Evolutionary conservation across 345 rosid species (phyloP).

Genomic region (Hevea brasiliensis): DNA sequence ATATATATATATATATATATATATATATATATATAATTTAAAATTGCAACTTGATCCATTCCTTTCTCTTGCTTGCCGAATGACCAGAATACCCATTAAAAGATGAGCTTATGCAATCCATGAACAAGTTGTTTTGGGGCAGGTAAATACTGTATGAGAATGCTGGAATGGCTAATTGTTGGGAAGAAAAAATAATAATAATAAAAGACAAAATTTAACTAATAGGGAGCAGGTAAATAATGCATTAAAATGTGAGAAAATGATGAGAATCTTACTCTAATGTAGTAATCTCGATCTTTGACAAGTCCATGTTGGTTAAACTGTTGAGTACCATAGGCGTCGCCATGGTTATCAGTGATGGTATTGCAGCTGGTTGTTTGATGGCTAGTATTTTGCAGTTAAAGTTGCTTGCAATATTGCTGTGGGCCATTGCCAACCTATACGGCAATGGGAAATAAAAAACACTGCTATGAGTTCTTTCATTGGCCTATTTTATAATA

Average conservation of each 20-base stretch:
- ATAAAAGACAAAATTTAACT: not conserved
- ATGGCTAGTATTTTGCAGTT: slow-evolving; percentile 66
- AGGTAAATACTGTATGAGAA: slow-evolving; percentile 5
- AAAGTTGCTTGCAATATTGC: slow-evolving; percentile 36
- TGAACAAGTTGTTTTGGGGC: not conserved
- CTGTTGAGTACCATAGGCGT: slow-evolving; percentile 18
- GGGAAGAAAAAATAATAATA: not conserved
- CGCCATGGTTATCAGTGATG: slow-evolving; percentile 21
- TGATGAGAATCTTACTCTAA: slow-evolving; percentile 44
- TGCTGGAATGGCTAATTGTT: not conserved
- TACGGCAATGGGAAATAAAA: not conserved
- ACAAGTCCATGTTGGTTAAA: slow-evolving; percentile 65
- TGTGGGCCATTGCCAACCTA: slow-evolving; percentile 65
- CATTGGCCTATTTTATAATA: not conserved
- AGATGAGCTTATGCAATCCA: not conserved
- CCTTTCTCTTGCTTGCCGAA: not conserved
- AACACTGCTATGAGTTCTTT: slow-evolving; percentile 16
- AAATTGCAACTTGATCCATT: not conserved
- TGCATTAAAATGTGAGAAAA: not conserved
- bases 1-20: too few relatives aligned
- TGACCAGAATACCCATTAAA: not conserved
- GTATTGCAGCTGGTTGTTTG: slow-evolving; percentile 39
- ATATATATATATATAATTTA: too few relatives aligned
- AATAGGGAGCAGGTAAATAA: slow-evolving; percentile 2
- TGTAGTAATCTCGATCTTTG: slow-evolving; percentile 56